Conservation (phyloP, 2,329 filamentous ascomycete species). For the Cordyceps tenuipes region DNA sequence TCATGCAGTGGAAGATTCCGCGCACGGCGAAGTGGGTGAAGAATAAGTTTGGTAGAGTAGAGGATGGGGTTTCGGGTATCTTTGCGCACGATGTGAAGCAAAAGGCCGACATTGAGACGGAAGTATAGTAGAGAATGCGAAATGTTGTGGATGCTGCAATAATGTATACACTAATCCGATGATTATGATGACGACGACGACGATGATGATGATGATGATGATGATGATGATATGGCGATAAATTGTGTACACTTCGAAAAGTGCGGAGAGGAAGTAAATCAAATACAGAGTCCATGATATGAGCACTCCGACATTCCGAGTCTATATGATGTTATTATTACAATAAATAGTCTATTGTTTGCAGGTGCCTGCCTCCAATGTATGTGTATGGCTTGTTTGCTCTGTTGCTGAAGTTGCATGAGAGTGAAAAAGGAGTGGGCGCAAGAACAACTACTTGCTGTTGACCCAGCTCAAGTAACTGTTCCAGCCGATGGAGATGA, state of each 20-base stretch:
- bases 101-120: slow-evolving; percentile 56
- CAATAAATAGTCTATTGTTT: background rate
- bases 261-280: no score
- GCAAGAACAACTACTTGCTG: slow-evolving; percentile 27
- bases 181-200: no score
- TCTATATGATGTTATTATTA: slow-evolving; percentile 10
- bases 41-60: slow-evolving; percentile 47
- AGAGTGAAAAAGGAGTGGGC: background rate
- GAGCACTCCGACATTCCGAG: background rate
- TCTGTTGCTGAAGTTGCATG: background rate
- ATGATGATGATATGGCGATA: background rate
- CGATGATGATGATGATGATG: no score
- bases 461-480: slow-evolving; percentile 56
- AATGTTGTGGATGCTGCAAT: no score
- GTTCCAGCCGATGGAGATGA: slow-evolving; percentile 63
- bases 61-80: slow-evolving; percentile 47
- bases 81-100: slow-evolving; percentile 49
- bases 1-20: slow-evolving; percentile 63
- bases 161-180: no score
- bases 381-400: background rate
- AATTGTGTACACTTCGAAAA: no score
- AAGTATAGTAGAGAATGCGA: slow-evolving; percentile 40
- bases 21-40: slow-evolving; percentile 42
- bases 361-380: background rate
- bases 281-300: background rate